Evolutionary conservation across 441 rosid species (phyloP).

Genomic region (Populus hybrid): DNA sequence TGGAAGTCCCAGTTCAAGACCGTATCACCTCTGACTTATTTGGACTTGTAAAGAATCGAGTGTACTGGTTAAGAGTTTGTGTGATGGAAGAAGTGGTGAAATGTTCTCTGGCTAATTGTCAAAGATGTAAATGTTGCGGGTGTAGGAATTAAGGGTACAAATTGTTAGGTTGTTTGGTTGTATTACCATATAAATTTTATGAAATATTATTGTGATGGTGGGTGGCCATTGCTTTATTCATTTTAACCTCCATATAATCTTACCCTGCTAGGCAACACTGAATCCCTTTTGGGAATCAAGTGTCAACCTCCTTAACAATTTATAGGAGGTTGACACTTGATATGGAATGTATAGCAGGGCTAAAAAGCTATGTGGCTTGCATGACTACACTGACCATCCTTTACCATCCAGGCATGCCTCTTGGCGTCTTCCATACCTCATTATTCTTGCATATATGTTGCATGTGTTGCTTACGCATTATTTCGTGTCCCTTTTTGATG

Average conservation of each 20-base stretch:
- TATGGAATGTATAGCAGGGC: background rate
- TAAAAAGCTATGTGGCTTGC: background rate
- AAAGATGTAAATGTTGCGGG: too few relatives aligned
- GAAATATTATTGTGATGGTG: background rate
- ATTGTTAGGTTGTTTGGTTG: too few relatives aligned
- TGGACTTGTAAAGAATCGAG: background rate
- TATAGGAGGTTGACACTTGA: too few relatives aligned
- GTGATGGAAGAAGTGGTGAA: background rate
- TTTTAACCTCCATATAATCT: background rate
- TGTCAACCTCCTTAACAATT: background rate
- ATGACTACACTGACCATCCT: background rate
- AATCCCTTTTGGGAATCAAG: background rate
- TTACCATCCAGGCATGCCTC: background rate
- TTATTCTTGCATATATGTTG: background rate
- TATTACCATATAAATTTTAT: background rate
- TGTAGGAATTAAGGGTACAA: too few relatives aligned
- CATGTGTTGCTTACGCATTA: background rate
- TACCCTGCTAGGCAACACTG: background rate
- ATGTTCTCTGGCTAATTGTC: too few relatives aligned
- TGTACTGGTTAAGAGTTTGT: background rate
- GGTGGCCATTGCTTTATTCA: background rate
- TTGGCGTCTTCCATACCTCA: background rate
- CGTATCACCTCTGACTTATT: background rate
- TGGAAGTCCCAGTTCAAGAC: background rate
- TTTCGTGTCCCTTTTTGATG: background rate